Percentiles rank a stretch among this genome's conserved stretches.
These are phyloP conservation scores for Dunaliella primolecta DNA, from an alignment of 139 green algal genomes.

Conservation along the genomic window DNA sequence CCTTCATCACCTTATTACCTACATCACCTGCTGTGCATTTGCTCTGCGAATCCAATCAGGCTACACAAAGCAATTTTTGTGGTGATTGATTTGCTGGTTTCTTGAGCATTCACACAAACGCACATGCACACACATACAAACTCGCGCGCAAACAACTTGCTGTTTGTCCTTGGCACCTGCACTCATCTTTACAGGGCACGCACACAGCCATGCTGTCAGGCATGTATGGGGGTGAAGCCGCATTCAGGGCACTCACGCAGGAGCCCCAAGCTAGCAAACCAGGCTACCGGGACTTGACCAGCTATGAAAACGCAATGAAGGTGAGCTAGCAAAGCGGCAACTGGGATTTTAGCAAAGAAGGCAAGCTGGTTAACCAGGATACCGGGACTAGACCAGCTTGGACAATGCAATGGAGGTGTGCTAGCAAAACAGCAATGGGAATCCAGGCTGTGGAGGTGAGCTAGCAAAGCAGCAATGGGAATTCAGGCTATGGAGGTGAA, in stretches of 20 bases:
- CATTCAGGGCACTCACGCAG: constrained; percentile 50
- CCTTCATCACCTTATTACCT: no score
- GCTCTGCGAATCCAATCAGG: no score
- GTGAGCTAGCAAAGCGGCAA: no score
- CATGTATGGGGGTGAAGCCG: constrained; percentile 81
- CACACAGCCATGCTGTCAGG: constrained; percentile 94
- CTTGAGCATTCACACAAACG: not conserved
- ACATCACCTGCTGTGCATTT: no score
- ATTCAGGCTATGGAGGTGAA: no score
- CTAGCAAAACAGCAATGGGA: no score
- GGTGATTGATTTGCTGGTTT: no score
- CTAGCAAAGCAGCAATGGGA: no score
- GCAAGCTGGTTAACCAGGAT: no score
- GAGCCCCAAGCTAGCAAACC: constrained; percentile 11
- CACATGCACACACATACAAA: constrained; percentile 16
- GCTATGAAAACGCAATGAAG: constrained; percentile 53
- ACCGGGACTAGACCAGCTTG: constrained; percentile 58
- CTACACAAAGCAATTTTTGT: no score
- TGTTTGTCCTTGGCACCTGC: not conserved
- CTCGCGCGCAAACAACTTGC: not conserved
- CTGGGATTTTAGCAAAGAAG: no score
- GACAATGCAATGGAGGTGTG: constrained; percentile 47
- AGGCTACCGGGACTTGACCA: constrained; percentile 45
- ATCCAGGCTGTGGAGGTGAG: no score
- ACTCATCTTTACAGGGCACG: constrained; percentile 51